Conservation (phyloP, 805 yeast genomes). For the Nakazawaea anatomiae region DNA sequence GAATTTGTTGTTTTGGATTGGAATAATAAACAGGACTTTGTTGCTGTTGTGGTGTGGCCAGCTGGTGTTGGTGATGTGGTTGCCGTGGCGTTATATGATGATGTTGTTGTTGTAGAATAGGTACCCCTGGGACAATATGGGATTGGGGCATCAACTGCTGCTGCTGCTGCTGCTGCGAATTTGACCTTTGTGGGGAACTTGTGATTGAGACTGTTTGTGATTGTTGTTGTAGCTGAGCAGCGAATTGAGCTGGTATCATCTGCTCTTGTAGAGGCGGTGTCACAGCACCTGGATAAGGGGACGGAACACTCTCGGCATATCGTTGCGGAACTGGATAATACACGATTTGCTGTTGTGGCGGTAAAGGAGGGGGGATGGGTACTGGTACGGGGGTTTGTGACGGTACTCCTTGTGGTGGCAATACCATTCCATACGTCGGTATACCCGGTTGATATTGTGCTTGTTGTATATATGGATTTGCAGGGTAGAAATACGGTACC, state of each 20-base stretch:
- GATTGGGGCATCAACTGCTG: too few relatives aligned
- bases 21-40: too few relatives aligned
- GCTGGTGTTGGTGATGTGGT: too few relatives aligned
- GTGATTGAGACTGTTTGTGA: slow-evolving; percentile 16
- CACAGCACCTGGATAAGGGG: slow-evolving; percentile 6
- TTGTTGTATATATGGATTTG: slow-evolving; percentile 8
- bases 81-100: too few relatives aligned
- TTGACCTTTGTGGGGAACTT: slow-evolving; percentile 17
- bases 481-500: slow-evolving; percentile 1
- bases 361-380: not conserved
- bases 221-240: not conserved
- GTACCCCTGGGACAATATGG: too few relatives aligned
- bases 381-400: not conserved
- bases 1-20: not conserved
- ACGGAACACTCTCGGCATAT: slow-evolving; percentile 10
- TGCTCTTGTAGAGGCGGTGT: slow-evolving; percentile 3
- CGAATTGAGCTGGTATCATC: not conserved
- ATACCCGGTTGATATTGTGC: slow-evolving; percentile 13
- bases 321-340: slow-evolving; percentile 8
- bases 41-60: too few relatives aligned
- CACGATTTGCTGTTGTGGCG: slow-evolving; percentile 4
- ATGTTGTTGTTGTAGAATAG: too few relatives aligned
- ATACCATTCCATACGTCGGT: slow-evolving; percentile 3
- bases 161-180: slow-evolving; percentile 9
- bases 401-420: slow-evolving; percentile 1